Evolutionary conservation across 1,284 basidiomycete genomes (phyloP).

Genomic region (Sanghuangporus weigelae): DNA sequence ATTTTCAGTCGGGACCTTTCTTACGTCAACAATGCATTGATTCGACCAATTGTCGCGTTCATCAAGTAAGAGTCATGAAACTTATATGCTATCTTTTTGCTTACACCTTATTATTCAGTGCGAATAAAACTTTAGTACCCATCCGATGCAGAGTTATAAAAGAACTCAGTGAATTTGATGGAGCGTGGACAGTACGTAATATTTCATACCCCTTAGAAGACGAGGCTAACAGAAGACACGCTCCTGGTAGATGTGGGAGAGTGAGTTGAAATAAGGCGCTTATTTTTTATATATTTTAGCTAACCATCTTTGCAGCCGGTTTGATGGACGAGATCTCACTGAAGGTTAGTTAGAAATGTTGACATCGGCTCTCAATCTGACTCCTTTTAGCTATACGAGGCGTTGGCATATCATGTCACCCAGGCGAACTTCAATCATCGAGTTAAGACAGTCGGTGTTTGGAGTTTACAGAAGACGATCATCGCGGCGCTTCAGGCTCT

Average conservation of each 20-base stretch:
- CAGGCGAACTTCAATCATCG: constrained; percentile 84
- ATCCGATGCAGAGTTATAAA: constrained; percentile 85
- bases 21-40: constrained; percentile 92
- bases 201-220: not conserved
- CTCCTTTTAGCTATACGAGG: constrained; percentile 69
- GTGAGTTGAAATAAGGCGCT: constrained; percentile 37
- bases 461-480: constrained; percentile 74
- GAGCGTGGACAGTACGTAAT: constrained; percentile 78
- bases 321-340: constrained; percentile 77
- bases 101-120: constrained; percentile 40
- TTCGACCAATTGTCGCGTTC: constrained; percentile 96
- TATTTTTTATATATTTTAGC: constrained; percentile 20
- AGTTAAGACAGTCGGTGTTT: constrained; percentile 80
- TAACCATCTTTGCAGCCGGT: constrained; percentile 46
- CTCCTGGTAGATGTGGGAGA: constrained; percentile 72
- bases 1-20: constrained; percentile 84
- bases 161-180: constrained; percentile 78
- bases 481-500: constrained; percentile 58
- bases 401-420: constrained; percentile 87
- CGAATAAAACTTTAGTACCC: constrained; percentile 87
- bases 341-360: constrained; percentile 42
- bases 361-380: not conserved
- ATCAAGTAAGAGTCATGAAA: constrained; percentile 71
- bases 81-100: not conserved
- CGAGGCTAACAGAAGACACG: constrained; percentile 20